These are phyloP conservation scores for Xanthoceras sorbifolium DNA, from an alignment of 345 rosid species.

Conservation along the genomic window DNA sequence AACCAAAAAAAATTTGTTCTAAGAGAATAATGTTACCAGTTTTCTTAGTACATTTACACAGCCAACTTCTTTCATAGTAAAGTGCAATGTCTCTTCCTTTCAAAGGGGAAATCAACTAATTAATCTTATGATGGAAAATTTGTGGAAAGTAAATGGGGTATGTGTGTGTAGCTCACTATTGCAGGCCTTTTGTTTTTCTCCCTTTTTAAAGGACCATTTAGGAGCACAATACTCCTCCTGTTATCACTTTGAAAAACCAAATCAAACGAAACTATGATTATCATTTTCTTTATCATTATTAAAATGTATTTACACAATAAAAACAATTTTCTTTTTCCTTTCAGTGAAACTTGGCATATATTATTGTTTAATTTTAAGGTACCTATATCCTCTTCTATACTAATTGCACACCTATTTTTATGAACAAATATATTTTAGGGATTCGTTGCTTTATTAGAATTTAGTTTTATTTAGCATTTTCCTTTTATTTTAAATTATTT, in stretches of 20 bases:
- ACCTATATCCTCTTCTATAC: neutral
- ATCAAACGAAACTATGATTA: neutral
- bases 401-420: neutral
- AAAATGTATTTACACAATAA: no score
- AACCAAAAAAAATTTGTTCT: no score
- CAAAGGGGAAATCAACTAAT: neutral
- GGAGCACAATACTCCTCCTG: neutral
- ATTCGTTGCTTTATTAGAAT: no score
- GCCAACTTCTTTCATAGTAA: neutral
- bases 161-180: neutral
- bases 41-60: neutral
- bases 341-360: neutral
- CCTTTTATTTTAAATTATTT: no score
- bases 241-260: neutral
- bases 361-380: neutral
- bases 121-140: neutral
- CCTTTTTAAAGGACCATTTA: neutral
- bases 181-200: neutral
- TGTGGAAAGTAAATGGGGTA: neutral
- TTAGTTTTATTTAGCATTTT: no score
- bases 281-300: neutral
- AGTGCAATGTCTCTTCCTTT: neutral
- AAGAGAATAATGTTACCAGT: neutral
- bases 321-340: neutral
- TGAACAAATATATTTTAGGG: no score